Conservation (phyloP, 225 moss, liverwort and hornwort species). For the Neckera pumila region DNA sequence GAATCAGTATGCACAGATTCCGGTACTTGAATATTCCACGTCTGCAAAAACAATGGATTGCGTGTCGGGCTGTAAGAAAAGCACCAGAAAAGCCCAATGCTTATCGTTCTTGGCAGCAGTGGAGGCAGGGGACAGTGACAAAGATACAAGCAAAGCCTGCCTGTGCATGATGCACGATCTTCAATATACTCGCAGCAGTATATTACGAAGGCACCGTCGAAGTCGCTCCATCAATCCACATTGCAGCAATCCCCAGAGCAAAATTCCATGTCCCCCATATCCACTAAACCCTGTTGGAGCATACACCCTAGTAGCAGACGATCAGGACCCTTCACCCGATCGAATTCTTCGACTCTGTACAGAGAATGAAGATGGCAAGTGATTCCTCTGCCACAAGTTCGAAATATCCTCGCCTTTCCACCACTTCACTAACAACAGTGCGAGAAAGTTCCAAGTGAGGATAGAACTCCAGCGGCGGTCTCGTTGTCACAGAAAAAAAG, state of each 20-base stretch:
- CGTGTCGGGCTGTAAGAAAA: background rate
- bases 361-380: background rate
- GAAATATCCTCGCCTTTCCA: background rate
- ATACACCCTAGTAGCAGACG: background rate
- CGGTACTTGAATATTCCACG: background rate
- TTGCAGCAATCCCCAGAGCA: background rate
- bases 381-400: background rate
- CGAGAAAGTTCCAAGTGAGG: background rate
- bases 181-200: background rate
- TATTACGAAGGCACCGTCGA: background rate
- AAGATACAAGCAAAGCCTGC: slow-evolving; percentile 55
- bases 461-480: background rate
- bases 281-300: background rate
- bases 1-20: background rate
- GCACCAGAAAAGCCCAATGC: slow-evolving; percentile 50
- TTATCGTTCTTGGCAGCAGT: slow-evolving; percentile 38
- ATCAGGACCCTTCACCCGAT: background rate
- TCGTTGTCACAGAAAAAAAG: background rate
- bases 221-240: background rate
- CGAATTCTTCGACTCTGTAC: background rate
- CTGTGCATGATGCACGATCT: slow-evolving; percentile 41
- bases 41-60: background rate
- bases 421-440: background rate
- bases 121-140: slow-evolving; percentile 52
- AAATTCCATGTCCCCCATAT: background rate